phyloP scores from a whole-genome alignment of 148 eudicot genomes.

The Mesembryanthemum crystallinum region DNA sequence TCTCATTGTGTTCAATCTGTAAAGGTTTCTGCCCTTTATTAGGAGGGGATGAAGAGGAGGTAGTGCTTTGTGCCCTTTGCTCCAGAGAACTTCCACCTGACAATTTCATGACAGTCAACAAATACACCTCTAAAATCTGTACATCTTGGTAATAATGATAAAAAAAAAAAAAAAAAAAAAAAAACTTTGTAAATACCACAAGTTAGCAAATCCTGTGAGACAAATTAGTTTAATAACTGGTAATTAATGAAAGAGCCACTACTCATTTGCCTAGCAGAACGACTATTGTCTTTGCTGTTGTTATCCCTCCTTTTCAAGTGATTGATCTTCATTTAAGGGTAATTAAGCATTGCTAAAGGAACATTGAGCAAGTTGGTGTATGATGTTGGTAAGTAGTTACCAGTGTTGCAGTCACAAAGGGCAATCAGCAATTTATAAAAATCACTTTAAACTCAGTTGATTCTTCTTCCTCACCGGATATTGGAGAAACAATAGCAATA shows the following conservation, averaged over 20 bases:
- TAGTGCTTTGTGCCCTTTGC: conserved; percentile 74
- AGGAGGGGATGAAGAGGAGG: conserved; percentile 81
- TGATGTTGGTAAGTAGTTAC: neutral
- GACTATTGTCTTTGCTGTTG: neutral
- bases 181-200: neutral
- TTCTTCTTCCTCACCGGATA: neutral
- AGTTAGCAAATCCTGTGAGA: neutral
- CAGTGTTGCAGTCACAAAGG: neutral
- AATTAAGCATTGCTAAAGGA: neutral
- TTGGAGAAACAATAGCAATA: neutral
- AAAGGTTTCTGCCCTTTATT: conserved; percentile 86
- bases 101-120: conserved; percentile 2
- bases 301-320: neutral
- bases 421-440: neutral
- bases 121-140: neutral
- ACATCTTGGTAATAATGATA: neutral
- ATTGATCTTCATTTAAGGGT: neutral
- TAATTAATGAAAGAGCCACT: no score
- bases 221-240: no score
- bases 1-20: conserved; percentile 65
- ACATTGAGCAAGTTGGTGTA: neutral
- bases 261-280: no score
- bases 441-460: neutral
- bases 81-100: conserved; percentile 88
- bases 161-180: neutral